Evolutionary conservation across 2,329 filamentous ascomycete genomes (phyloP).

Genomic region (Xylariaceae sp.): DNA sequence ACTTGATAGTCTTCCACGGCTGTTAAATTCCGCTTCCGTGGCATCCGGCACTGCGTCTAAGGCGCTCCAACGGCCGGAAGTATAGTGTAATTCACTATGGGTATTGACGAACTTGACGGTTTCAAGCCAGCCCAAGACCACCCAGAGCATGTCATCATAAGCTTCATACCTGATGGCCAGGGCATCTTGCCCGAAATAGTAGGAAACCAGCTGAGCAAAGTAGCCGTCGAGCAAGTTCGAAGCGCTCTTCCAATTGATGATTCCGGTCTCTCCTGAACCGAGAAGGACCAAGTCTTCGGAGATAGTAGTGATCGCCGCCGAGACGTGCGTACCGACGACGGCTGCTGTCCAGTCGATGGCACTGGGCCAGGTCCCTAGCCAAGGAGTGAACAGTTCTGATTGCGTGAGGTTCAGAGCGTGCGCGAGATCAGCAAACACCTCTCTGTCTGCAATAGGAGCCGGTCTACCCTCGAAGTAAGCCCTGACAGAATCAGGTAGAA

Average conservation of each 20-base stretch:
- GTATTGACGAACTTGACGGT: slow-evolving; percentile 67
- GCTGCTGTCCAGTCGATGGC: slow-evolving; percentile 93
- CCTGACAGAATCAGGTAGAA: slow-evolving; percentile 20
- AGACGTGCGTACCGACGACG: slow-evolving; percentile 73
- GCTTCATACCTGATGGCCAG: slow-evolving; percentile 68
- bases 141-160: slow-evolving; percentile 94
- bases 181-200: slow-evolving; percentile 82
- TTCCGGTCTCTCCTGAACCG: slow-evolving; percentile 30
- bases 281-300: slow-evolving; percentile 50
- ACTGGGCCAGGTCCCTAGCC: slow-evolving; percentile 75
- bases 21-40: slow-evolving; percentile 24
- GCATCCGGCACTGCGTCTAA: slow-evolving; percentile 14
- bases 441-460: slow-evolving; percentile 18
- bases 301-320: slow-evolving; percentile 66
- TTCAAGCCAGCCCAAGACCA: slow-evolving; percentile 87
- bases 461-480: slow-evolving; percentile 3
- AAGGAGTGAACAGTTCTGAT: slow-evolving; percentile 67
- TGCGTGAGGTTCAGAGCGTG: slow-evolving; percentile 71
- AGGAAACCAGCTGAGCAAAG: slow-evolving; percentile 70
- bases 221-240: slow-evolving; percentile 80
- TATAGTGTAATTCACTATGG: slow-evolving; percentile 62
- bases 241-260: slow-evolving; percentile 45
- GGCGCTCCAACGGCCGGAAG: slow-evolving; percentile 16
- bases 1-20: slow-evolving; percentile 28
- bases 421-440: slow-evolving; percentile 47